phyloP scores from a whole-genome alignment of 345 rosid species.

The Acer campestre region DNA sequence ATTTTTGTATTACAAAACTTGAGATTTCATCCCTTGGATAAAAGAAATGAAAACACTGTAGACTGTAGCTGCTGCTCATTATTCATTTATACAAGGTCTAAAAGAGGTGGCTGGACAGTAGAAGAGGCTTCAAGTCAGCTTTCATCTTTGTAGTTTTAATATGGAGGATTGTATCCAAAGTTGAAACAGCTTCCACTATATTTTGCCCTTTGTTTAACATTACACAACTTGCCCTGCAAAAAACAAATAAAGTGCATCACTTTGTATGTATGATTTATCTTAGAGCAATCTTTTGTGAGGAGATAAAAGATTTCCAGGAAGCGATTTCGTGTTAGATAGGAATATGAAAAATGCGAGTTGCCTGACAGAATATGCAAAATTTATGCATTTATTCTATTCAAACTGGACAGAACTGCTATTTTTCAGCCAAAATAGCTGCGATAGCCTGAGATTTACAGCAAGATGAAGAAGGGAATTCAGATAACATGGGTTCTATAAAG shows the following conservation, averaged over 20 bases:
- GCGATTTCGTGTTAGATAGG: background rate
- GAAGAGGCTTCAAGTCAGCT: conserved; percentile 30
- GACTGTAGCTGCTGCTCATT: conserved; percentile 1
- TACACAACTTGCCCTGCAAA: conserved; percentile 54
- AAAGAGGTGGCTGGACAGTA: conserved; percentile 32
- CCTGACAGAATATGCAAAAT: background rate
- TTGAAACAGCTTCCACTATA: conserved; percentile 53
- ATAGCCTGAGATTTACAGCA: background rate
- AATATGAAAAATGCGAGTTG: background rate
- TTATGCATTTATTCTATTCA: background rate
- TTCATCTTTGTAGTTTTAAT: conserved; percentile 34
- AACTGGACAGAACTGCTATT: background rate
- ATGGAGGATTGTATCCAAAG: conserved; percentile 52
- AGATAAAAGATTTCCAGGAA: background rate
- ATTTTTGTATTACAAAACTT: background rate
- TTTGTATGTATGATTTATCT: background rate
- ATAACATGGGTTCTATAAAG: background rate
- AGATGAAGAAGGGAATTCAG: background rate
- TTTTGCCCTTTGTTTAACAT: conserved; percentile 76
- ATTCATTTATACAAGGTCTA: background rate
- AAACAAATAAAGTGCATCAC: background rate
- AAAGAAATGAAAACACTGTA: background rate
- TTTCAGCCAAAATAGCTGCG: background rate
- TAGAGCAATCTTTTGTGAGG: background rate
- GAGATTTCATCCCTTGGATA: background rate